Evolutionary conservation across 2,329 filamentous ascomycete species (phyloP), one percentile per base, ranked within the genome.

Genomic region (Lecanoromycetidae sp.): DNA sequence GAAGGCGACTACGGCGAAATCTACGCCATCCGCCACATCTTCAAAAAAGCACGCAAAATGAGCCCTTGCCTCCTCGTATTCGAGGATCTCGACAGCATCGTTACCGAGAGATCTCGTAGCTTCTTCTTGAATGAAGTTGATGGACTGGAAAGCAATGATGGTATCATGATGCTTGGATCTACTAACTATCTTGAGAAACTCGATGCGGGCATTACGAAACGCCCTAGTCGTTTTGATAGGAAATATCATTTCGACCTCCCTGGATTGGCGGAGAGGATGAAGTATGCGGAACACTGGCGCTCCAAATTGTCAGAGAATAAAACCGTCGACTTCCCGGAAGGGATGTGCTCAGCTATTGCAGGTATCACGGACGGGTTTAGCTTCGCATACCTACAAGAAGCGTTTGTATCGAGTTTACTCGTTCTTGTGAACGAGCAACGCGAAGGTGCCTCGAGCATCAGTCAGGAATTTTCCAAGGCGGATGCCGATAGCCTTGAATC

Each of bases 71-170:
- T 82, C 50, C 71, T 85, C 4, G 76, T 85, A 30, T 80, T 85
- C 49, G 82, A 85, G 59, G 82, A 85, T 26, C 70, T 85, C 4
- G 81, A 85, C 58, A 78, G 74, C 8, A 71, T 84, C 29, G 73
- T 85, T 34, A 71, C 69, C 9, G 73, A 79, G 45, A 54, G 59
- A 2, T 76, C 80, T n/a, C 69, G 80, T 20, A 78, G 74, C 44
- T 84, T 82, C 65, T 84, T 85, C 63, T 68, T 84, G 42, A 85
- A 84, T 57, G 79, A 84, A 60, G 75, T 84, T 3, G 81, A 84
- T 52, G 81, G 80, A 0, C 72, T 84, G 9, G 75, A 76, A 55
- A 74, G 70, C 53, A 85, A 85, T 53, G 76, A 84, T 54, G 81
- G 80, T 8, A 82, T 84, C 44, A 74, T 84, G 55, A 80, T 84